Base-by-base conservation (phyloP, 2,329 filamentous ascomycete genomes). In the Aspergillus terreus region DNA sequence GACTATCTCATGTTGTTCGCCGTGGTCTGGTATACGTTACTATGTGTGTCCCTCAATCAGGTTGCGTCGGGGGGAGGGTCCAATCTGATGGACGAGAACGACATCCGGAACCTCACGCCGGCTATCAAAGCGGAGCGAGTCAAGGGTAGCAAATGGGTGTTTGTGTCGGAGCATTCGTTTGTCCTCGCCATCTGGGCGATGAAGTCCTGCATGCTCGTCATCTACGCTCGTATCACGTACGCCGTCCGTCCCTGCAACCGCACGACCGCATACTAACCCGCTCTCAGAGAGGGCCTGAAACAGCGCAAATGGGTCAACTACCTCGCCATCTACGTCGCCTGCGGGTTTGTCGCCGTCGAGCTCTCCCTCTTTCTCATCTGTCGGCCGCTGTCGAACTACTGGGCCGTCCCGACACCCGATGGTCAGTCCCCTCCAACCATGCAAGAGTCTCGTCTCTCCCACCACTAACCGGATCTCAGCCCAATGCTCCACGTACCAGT, bases 91-190 rank as follows among this genome's bases (percentile, higher is more conserved):
- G 71, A 78, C 15, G 74, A 77, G 0, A 67, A 74, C 14, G 71
- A 82, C 25, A 64, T 68, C 0, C 60, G 66, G 0, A 54, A 63
- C 3, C 68, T 85, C 44, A 82, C 81, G 0, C 71, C 76, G 0
- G 55, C 69, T 0, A 73, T 72, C 33, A 73, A 77, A 44, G 59
- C 56, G 3, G 68, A 73, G 30, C 71, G 81, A 45, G 63, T 71
- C 0, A 69, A 65, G 35, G 83, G 83, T 10, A 84, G 81, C 43
- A 86, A 86, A 72, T 78, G 82, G 71, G 82, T 85, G 1, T 72
- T 85, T 35, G 77, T 84, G 7, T 79, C 81, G 2, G 83, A 86
- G 57, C 75, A 85, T 66, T 77, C 79, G 60, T 86, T 87, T 71
- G 71, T 85, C 15, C 71, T 82, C n/a, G 65, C 67, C 4, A 63